Base-by-base conservation (phyloP, 75 land plant genomes). In the Isoetes taiwanensis region DNA sequence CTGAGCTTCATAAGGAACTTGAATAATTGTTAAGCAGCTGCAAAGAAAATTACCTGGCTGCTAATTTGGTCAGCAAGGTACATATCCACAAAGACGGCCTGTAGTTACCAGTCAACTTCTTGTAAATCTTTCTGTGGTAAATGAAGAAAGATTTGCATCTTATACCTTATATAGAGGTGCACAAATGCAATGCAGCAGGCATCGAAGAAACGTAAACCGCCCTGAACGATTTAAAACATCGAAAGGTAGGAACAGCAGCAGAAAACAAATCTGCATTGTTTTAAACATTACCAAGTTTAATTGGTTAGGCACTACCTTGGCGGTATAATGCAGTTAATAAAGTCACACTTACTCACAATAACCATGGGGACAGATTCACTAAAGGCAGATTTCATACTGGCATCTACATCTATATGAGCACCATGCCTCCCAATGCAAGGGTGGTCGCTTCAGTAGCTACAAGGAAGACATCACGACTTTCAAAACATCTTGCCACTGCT, bases 11-110 rank as follows among this genome's bases (percentile, higher is more conserved):
- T n/a, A n/a, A n/a, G n/a, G n/a, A n/a, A n/a, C n/a, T n/a, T n/a
- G n/a, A n/a, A n/a, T n/a, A n/a, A n/a, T n/a, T n/a, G n/a, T n/a
- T n/a, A n/a, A n/a, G n/a, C n/a, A n/a, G n/a, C n/a, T n/a, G n/a
- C n/a, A n/a, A n/a, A n/a, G 38, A 14, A 37, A 23, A 16, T 6
- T 23, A 46, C 50, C 50, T 46, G 50, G 50, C 50, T 46, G 5
- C 21, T 46, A 16, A 46, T 19, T 46, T 46, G 50, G 16, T 46
- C 50, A 16, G 50, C 50, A 46, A 46, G 50, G 50, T 19, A 46
- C 21, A 46, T 19, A 46, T 46, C 50, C 50, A 23, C 50, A 8
- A 46, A 23, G 4, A 6, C 50, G 23, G 23, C 50, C 50, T 46
- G 16, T 19, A 8, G 6, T 6, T 23, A 19, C 25, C 5, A 46